Evolutionary conservation across 306 rosid species (phyloP).

Genomic region (Prunus mongolica): DNA sequence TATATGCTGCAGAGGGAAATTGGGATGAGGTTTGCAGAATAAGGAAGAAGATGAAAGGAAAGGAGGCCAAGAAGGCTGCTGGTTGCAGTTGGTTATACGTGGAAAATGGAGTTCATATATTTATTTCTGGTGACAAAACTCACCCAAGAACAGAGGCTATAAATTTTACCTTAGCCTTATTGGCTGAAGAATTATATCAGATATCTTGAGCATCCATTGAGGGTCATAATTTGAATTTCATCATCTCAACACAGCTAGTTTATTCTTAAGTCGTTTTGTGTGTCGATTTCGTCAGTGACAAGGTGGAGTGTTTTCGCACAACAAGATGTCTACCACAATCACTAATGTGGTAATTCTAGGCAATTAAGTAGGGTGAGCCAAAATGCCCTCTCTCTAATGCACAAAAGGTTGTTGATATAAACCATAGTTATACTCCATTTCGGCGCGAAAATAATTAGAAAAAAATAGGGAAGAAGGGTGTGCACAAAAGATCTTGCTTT

Average conservation of each 20-base stretch:
- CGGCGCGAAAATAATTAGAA: too few relatives aligned
- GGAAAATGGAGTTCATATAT: constrained; percentile 54
- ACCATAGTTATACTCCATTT: too few relatives aligned
- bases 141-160: constrained; percentile 50
- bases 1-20: constrained; percentile 65
- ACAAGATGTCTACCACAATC: too few relatives aligned
- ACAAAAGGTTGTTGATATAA: too few relatives aligned
- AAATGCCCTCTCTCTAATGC: too few relatives aligned
- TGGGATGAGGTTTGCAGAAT: constrained; percentile 84
- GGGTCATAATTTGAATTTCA: background rate
- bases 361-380: too few relatives aligned
- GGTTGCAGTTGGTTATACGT: constrained; percentile 81
- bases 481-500: too few relatives aligned
- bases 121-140: constrained; percentile 58
- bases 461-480: too few relatives aligned
- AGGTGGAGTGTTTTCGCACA: too few relatives aligned
- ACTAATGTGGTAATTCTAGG: too few relatives aligned
- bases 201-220: background rate
- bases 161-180: constrained; percentile 44
- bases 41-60: constrained; percentile 76
- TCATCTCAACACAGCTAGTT: background rate
- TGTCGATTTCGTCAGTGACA: too few relatives aligned
- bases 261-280: too few relatives aligned
- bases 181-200: constrained; percentile 40
- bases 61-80: constrained; percentile 57